Conservation (phyloP, 2,329 filamentous ascomycete species). For the Chaetomiaceae sp. region DNA sequence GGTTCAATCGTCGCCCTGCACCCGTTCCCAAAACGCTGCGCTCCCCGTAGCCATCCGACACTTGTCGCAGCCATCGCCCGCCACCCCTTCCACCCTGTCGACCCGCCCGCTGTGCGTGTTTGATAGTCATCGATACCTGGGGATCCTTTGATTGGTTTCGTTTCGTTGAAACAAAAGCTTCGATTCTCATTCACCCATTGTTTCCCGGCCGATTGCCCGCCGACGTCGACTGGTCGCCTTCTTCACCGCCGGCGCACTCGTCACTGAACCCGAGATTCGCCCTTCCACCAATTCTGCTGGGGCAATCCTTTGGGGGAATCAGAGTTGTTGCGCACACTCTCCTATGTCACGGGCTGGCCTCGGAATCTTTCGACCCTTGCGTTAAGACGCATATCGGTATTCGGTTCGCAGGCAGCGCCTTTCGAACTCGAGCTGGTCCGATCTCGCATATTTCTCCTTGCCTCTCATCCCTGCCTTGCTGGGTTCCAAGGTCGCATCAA, state of each 20-base stretch:
- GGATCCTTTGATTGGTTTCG: slow-evolving; percentile 32
- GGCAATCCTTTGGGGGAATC: slow-evolving; percentile 20
- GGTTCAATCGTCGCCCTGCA: slow-evolving; percentile 18
- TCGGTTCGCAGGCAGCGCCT: slow-evolving; percentile 23
- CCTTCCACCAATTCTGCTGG: too few relatives aligned
- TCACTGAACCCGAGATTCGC: too few relatives aligned
- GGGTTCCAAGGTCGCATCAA: slow-evolving; percentile 22
- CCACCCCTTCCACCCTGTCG: slow-evolving; percentile 20
- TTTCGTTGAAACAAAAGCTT: slow-evolving; percentile 36
- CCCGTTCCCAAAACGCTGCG: slow-evolving; percentile 22
- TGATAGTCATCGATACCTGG: slow-evolving; percentile 29
- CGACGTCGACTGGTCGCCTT: slow-evolving; percentile 5
- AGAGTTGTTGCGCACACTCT: slow-evolving; percentile 19
- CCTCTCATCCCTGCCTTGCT: slow-evolving; percentile 2
- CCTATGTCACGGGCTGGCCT: slow-evolving; percentile 30
- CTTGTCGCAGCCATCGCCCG: slow-evolving; percentile 31
- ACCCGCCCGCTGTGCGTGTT: slow-evolving; percentile 27
- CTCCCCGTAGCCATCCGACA: slow-evolving; percentile 27
- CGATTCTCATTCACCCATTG: slow-evolving; percentile 37
- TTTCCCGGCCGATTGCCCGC: slow-evolving; percentile 25
- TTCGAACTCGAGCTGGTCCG: slow-evolving; percentile 8
- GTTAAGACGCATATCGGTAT: slow-evolving; percentile 9
- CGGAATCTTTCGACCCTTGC: slow-evolving; percentile 19
- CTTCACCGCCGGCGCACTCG: slow-evolving; percentile 4
- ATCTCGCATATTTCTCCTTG: slow-evolving; percentile 1